Percentiles rank a stretch among this genome's conserved stretches.
Conservation (phyloP, 2,329 filamentous ascomycete species). For the Sarocladium brachiariae region DNA sequence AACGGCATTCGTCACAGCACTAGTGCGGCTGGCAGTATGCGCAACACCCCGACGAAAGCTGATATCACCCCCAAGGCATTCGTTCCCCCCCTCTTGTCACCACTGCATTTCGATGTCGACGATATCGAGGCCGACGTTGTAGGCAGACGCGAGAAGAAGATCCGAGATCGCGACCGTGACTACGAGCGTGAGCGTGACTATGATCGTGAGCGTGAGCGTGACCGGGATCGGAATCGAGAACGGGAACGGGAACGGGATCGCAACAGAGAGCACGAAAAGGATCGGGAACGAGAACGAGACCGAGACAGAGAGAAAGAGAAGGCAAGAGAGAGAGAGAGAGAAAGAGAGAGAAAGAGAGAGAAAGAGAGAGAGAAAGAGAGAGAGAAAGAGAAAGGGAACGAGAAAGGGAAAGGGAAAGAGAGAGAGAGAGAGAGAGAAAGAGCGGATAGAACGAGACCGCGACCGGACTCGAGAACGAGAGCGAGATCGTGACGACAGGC, state of each 20-base stretch:
- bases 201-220: conserved; percentile 3
- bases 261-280: conserved; percentile 11
- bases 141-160: conserved; percentile 20
- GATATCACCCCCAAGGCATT: conserved; percentile 30
- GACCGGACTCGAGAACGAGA: conserved; percentile 19
- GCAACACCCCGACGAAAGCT: conserved; percentile 29
- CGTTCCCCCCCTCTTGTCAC: conserved; percentile 47
- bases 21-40: conserved; percentile 22
- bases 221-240: conserved; percentile 14
- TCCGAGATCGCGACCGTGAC: conserved; percentile 10
- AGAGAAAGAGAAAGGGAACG: conserved; percentile 20
- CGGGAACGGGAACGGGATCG: no score
- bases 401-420: conserved; percentile 27
- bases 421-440: conserved; percentile 10
- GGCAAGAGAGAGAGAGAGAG: conserved; percentile 12
- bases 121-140: conserved; percentile 25
- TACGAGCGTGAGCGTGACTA: not conserved
- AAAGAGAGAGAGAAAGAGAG: conserved; percentile 17
- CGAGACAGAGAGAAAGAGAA: not conserved
- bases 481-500: conserved; percentile 21
- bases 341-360: conserved; percentile 28
- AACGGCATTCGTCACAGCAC: conserved; percentile 34
- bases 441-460: not conserved
- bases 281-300: not conserved
- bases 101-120: conserved; percentile 40